These are phyloP conservation scores for Physocladia obscura DNA, from an alignment of 192 early-diverging fungal genomes.

Conservation along the genomic window DNA sequence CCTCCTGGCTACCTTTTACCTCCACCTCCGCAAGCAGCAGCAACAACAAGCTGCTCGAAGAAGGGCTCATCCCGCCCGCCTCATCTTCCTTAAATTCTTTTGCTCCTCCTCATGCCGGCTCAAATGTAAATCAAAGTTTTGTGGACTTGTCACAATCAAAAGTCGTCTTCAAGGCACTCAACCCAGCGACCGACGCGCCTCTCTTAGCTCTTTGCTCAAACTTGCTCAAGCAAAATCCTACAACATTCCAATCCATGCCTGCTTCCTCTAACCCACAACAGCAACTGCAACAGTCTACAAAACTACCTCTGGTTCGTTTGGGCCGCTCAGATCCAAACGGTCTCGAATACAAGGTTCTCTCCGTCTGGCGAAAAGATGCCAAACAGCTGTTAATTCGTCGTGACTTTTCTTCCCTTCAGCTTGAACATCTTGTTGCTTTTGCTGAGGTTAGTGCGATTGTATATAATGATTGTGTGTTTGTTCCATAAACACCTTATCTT, in stretches of 20 bases:
- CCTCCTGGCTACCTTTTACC: neutral
- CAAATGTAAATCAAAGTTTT: neutral
- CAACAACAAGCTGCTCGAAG: no score
- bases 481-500: neutral
- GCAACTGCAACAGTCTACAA: neutral
- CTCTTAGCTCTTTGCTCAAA: neutral
- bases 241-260: neutral
- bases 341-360: conserved; percentile 13
- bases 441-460: conserved; percentile 18
- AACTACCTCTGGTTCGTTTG: neutral
- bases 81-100: neutral
- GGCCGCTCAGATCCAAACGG: neutral
- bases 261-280: neutral
- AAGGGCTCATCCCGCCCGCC: neutral
- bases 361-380: conserved; percentile 9
- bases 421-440: conserved; percentile 15
- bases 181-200: neutral
- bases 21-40: no score
- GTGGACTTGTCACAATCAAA: neutral
- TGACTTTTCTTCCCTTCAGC: neutral
- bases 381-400: conserved; percentile 2
- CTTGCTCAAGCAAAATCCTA: neutral
- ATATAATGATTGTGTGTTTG: neutral
- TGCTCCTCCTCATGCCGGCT: neutral
- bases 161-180: conserved; percentile 17